phyloP scores from a whole-genome alignment of 768 basidiomycete species.

The Fomitopsis pulvina region DNA sequence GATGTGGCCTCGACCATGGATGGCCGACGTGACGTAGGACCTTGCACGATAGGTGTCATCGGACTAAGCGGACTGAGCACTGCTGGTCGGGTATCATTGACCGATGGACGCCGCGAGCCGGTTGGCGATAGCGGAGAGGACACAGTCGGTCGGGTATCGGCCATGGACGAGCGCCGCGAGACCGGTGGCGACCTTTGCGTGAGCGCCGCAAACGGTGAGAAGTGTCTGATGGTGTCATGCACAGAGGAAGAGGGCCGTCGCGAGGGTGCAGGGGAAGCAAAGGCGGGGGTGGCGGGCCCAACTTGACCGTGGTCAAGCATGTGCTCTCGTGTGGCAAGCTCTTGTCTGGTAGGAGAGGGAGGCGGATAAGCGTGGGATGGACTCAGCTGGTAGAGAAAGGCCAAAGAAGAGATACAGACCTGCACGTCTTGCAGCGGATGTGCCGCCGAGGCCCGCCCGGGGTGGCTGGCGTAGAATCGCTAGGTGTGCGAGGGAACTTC shows the following conservation, averaged over 20 bases:
- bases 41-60: background rate
- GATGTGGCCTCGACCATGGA: constrained; percentile 4
- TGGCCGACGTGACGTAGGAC: constrained; percentile 4
- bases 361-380: background rate
- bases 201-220: constrained; percentile 5
- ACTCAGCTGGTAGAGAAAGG: background rate
- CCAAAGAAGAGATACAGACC: constrained; percentile 45
- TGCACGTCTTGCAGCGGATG: constrained; percentile 91
- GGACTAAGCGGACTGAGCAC: constrained; percentile 1
- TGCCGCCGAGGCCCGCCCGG: constrained; percentile 53
- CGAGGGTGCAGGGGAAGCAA: constrained; percentile 43
- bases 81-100: constrained; percentile 7
- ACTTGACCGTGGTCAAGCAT: constrained; percentile 88
- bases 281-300: constrained; percentile 54
- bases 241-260: constrained; percentile 25
- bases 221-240: constrained; percentile 9
- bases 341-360: too few relatives aligned
- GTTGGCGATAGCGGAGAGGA: constrained; percentile 5
- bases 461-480: constrained; percentile 53
- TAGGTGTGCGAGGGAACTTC: constrained; percentile 58
- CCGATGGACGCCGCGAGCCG: constrained; percentile 13
- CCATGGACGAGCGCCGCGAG: constrained; percentile 33
- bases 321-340: constrained; percentile 85
- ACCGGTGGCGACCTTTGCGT: constrained; percentile 15
- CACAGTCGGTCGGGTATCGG: constrained; percentile 6